Evolutionary conservation across 2,329 filamentous ascomycete genomes (phyloP).

Genomic region (Neofusicoccum kwambonambiense): DNA sequence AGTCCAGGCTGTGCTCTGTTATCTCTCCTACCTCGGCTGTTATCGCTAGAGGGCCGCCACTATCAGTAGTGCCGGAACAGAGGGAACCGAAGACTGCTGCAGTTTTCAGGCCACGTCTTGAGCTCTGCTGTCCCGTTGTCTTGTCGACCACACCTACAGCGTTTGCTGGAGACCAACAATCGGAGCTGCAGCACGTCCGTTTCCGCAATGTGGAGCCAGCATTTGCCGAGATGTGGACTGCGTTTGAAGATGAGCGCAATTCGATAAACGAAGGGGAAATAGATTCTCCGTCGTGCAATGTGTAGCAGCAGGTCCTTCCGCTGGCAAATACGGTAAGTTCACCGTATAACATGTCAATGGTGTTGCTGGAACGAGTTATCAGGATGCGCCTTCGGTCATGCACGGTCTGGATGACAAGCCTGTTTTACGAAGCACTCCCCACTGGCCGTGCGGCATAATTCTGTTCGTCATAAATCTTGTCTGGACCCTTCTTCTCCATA

Average conservation of each 20-base stretch:
- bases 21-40: neutral
- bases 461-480: neutral
- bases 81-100: neutral
- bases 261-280: neutral
- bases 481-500: neutral
- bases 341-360: neutral
- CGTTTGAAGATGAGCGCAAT: constrained; percentile 1
- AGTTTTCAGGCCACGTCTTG: no score
- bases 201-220: neutral
- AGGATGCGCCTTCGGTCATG: neutral
- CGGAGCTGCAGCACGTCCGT: neutral
- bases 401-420: neutral
- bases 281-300: constrained; percentile 1
- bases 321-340: neutral
- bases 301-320: neutral
- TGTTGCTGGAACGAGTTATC: neutral
- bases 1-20: neutral
- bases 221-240: neutral
- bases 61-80: neutral
- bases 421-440: neutral
- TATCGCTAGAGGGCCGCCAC: neutral
- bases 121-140: no score
- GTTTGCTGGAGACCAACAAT: no score
- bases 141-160: neutral
- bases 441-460: neutral